These are phyloP conservation scores for Diplocarpon mali DNA, from an alignment of 2,329 filamentous ascomycete genomes.

Conservation along the genomic window DNA sequence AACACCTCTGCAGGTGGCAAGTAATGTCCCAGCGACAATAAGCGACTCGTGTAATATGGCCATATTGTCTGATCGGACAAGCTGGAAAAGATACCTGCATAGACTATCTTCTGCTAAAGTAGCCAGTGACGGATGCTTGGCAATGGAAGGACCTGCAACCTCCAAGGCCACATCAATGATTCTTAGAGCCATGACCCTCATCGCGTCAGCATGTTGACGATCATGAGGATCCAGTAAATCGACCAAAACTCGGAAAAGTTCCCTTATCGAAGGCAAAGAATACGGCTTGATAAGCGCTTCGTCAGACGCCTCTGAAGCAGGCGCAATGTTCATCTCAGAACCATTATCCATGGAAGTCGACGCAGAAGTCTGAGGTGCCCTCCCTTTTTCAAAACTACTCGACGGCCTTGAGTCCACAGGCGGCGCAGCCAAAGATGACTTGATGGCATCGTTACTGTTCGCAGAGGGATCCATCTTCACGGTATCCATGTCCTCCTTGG, in stretches of 20 bases:
- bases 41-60: slow-evolving; percentile 86
- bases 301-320: slow-evolving; percentile 25
- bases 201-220: slow-evolving; percentile 81
- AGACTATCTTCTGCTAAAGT: slow-evolving; percentile 83
- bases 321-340: slow-evolving; percentile 21
- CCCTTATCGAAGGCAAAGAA: slow-evolving; percentile 84
- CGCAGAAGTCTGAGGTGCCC: slow-evolving; percentile 10
- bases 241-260: slow-evolving; percentile 87
- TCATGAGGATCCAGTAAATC: slow-evolving; percentile 91
- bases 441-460: slow-evolving; percentile 50
- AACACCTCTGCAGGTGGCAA: slow-evolving; percentile 82
- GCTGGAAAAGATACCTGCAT: slow-evolving; percentile 89
- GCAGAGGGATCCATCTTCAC: slow-evolving; percentile 77
- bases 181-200: slow-evolving; percentile 92
- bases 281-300: slow-evolving; percentile 66
- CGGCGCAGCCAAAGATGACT: slow-evolving; percentile 38
- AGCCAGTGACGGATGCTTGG: slow-evolving; percentile 79
- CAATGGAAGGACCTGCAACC: slow-evolving; percentile 90
- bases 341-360: slow-evolving; percentile 16
- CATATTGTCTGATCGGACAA: slow-evolving; percentile 94
- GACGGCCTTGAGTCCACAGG: slow-evolving; percentile 29
- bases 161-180: slow-evolving; percentile 97
- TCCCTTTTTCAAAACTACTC: slow-evolving; percentile 32
- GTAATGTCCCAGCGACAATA: slow-evolving; percentile 78
- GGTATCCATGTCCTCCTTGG: slow-evolving; percentile 57